Evolutionary conservation across 2,329 filamentous ascomycete species (phyloP).

Genomic region (Metarhizium brunneum): DNA sequence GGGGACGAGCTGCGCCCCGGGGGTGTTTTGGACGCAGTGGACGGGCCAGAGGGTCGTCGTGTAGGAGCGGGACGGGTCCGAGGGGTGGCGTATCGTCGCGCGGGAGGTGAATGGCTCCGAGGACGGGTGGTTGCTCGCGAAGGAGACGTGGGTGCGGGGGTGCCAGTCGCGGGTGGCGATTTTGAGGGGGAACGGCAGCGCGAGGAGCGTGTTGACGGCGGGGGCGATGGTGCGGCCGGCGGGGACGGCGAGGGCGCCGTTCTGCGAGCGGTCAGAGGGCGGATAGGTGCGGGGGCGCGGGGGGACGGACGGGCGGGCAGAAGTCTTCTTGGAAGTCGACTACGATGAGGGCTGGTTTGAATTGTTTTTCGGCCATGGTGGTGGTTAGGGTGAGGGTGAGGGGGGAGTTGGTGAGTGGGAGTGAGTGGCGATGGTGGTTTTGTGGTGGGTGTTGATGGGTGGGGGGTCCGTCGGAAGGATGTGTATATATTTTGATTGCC

Average conservation of each 20-base stretch:
- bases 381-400: background rate
- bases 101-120: constrained; percentile 59
- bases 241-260: constrained; percentile 76
- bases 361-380: constrained; percentile 13
- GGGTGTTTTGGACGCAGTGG: constrained; percentile 73
- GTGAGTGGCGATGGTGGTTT: background rate
- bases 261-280: constrained; percentile 34
- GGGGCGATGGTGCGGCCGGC: constrained; percentile 61
- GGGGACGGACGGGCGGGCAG: constrained; percentile 60
- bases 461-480: too few relatives aligned
- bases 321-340: constrained; percentile 95
- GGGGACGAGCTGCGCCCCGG: constrained; percentile 63
- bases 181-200: constrained; percentile 60
- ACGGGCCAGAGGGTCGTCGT: constrained; percentile 73
- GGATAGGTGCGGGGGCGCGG: too few relatives aligned
- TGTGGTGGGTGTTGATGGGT: too few relatives aligned
- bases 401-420: background rate
- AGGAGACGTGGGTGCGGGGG: constrained; percentile 74
- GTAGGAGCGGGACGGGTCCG: constrained; percentile 53
- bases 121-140: constrained; percentile 66
- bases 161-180: constrained; percentile 93
- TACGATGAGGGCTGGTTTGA: constrained; percentile 52
- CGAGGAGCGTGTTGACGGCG: constrained; percentile 65
- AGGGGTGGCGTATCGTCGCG: constrained; percentile 57
- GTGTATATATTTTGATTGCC: too few relatives aligned